Conservation (phyloP, 1,139 yeast genomes). For the Lodderomyces elongisporus region DNA sequence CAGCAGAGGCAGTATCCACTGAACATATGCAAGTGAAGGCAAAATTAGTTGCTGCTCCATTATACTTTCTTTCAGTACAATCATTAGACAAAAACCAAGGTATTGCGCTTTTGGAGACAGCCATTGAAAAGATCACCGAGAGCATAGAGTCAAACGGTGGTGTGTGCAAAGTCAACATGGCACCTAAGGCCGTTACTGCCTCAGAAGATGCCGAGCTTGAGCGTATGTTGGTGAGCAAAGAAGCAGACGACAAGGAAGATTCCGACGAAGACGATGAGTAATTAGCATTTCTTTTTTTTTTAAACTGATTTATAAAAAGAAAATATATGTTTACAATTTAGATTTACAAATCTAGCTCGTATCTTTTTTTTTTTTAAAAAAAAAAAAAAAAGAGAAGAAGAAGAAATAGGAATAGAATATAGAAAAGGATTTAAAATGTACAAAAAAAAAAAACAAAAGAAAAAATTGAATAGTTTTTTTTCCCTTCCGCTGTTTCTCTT, state of each 20-base stretch:
- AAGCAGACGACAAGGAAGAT: slow-evolving; percentile 42
- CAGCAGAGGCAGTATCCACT: slow-evolving; percentile 81
- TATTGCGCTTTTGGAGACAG: slow-evolving; percentile 67
- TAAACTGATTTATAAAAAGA: too few relatives aligned
- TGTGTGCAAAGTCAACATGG: slow-evolving; percentile 88
- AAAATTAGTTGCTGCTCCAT: slow-evolving; percentile 95
- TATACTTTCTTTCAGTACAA: slow-evolving; percentile 89
- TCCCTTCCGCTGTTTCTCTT: too few relatives aligned
- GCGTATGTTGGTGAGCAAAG: slow-evolving; percentile 68
- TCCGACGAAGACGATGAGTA: slow-evolving; percentile 36
- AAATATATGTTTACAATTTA: too few relatives aligned
- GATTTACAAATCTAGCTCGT: too few relatives aligned
- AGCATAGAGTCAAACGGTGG: slow-evolving; percentile 77
- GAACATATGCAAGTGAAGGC: slow-evolving; percentile 86
- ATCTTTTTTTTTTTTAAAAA: too few relatives aligned
- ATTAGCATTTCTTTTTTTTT: too few relatives aligned
- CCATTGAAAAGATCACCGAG: slow-evolving; percentile 70
- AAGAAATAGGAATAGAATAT: too few relatives aligned
- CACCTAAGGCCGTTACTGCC: slow-evolving; percentile 98
- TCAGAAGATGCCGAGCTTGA: slow-evolving; percentile 97
- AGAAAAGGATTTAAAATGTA: background rate
- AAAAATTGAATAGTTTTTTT: too few relatives aligned
- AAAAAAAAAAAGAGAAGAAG: too few relatives aligned
- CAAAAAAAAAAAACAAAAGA: background rate
- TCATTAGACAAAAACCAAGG: slow-evolving; percentile 91